These are phyloP conservation scores for Colletotrichum magnum DNA, from an alignment of 2,329 filamentous ascomycete genomes.

Conservation along the genomic window DNA sequence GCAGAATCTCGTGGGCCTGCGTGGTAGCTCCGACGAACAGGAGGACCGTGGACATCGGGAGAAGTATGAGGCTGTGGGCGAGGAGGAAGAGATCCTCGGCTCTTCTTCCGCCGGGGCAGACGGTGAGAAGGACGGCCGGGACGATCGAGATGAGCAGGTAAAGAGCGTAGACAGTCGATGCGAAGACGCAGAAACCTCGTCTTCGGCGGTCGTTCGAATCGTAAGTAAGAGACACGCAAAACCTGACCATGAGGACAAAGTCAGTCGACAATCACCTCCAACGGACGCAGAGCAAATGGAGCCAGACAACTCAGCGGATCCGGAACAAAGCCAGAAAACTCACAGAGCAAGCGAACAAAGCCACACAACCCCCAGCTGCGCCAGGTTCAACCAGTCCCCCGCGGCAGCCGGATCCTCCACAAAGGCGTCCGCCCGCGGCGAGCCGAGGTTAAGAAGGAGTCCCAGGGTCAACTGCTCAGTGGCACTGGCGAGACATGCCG, in stretches of 20 bases:
- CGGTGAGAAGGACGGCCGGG: background rate
- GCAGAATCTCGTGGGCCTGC: background rate
- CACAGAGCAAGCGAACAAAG: conserved; percentile 6
- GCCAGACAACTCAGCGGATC: background rate
- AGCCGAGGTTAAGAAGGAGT: conserved; percentile 19
- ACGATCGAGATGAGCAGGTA: conserved; percentile 7
- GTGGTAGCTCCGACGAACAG: background rate
- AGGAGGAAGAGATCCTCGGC: background rate
- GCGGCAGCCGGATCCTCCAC: conserved; percentile 17
- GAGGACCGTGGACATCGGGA: background rate
- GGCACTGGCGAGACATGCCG: conserved; percentile 14
- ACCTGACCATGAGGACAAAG: no score
- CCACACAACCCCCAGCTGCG: conserved; percentile 21
- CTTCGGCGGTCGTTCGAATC: no score
- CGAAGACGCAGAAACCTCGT: background rate
- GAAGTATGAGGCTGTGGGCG: conserved; percentile 1
- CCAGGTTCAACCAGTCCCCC: conserved; percentile 35
- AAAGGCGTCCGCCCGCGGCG: conserved; percentile 8
- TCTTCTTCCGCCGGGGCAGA: background rate
- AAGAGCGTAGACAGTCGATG: background rate
- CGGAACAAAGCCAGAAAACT: background rate
- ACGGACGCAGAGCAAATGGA: no score
- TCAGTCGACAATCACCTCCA: no score
- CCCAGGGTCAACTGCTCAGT: conserved; percentile 24
- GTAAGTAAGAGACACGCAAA: no score